These are phyloP conservation scores for Hydnum rufescens DNA, from an alignment of 768 basidiomycete genomes.

Conservation along the genomic window DNA sequence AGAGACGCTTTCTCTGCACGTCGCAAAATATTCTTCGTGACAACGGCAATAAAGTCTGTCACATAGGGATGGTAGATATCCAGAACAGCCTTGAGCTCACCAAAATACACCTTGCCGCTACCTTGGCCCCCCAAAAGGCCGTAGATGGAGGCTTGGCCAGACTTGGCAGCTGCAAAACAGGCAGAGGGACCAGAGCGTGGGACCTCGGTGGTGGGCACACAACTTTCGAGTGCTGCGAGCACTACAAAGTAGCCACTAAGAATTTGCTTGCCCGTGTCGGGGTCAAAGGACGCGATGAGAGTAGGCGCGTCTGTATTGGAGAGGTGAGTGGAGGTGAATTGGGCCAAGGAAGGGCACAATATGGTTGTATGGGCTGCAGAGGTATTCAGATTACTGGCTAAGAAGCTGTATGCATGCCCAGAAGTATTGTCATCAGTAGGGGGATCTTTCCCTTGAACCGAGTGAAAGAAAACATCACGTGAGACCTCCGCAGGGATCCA, in stretches of 20 bases:
- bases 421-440: conserved; percentile 29
- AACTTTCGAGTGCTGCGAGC: conserved; percentile 43
- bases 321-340: conserved; percentile 65
- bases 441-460: conserved; percentile 16
- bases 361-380: not conserved
- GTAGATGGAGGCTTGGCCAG: conserved; percentile 57
- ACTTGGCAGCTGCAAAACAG: conserved; percentile 39
- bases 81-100: conserved; percentile 80
- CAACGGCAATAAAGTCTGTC: conserved; percentile 38
- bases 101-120: conserved; percentile 93
- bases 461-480: conserved; percentile 66
- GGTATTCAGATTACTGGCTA: too few relatives aligned
- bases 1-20: conserved; percentile 20
- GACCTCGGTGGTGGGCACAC: conserved; percentile 25
- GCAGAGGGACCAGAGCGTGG: conserved; percentile 44
- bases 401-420: not conserved
- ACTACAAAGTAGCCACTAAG: conserved; percentile 65
- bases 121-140: conserved; percentile 97
- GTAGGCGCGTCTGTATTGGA: conserved; percentile 58
- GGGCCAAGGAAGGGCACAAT: conserved; percentile 35
- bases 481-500: conserved; percentile 90
- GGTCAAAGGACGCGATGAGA: conserved; percentile 52
- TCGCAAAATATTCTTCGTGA: conserved; percentile 25
- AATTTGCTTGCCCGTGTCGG: conserved; percentile 55
- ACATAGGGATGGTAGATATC: conserved; percentile 85